Percentiles rank a stretch among this genome's conserved stretches.
These are phyloP conservation scores for Ceratocystis colombiana DNA, from an alignment of 2,329 filamentous ascomycete genomes.

Conservation along the genomic window DNA sequence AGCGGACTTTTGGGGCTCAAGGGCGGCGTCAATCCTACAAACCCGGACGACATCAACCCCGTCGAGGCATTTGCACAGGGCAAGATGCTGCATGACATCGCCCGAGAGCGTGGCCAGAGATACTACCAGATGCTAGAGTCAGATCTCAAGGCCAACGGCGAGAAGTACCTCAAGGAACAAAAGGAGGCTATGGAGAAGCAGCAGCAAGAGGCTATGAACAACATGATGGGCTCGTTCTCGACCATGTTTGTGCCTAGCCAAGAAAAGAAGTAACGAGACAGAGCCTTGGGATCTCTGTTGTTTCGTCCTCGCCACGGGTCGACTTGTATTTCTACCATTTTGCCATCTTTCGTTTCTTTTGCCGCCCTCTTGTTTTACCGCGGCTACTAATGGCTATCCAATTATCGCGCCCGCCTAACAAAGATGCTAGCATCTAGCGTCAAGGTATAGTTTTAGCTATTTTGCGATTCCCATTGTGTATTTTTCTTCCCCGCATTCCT, in stretches of 20 bases:
- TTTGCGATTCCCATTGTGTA: background rate
- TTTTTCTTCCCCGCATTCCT: background rate
- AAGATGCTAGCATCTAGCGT: background rate
- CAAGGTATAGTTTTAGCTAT: background rate
- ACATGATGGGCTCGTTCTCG: slow-evolving; percentile 72
- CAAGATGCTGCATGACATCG: slow-evolving; percentile 95
- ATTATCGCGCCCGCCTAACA: background rate
- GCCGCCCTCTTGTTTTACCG: background rate
- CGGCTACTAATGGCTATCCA: background rate
- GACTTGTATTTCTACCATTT: background rate
- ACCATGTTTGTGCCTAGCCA: slow-evolving; percentile 42
- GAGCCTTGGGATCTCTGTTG: background rate
- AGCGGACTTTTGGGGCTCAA: slow-evolving; percentile 66
- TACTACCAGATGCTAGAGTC: slow-evolving; percentile 83
- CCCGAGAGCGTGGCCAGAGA: slow-evolving; percentile 79
- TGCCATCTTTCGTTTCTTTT: background rate
- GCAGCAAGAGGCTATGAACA: slow-evolving; percentile 83
- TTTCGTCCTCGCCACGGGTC: background rate
- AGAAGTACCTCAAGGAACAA: slow-evolving; percentile 93
- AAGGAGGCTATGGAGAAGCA: slow-evolving; percentile 76
- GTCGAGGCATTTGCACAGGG: slow-evolving; percentile 75
- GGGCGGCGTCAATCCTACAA: slow-evolving; percentile 34
- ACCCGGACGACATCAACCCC: slow-evolving; percentile 47
- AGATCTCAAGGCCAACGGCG: slow-evolving; percentile 85
- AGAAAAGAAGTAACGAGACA: slow-evolving; percentile 1